phyloP scores from a whole-genome alignment of 2,329 filamentous ascomycete genomes.

The Truncatella angustata region DNA sequence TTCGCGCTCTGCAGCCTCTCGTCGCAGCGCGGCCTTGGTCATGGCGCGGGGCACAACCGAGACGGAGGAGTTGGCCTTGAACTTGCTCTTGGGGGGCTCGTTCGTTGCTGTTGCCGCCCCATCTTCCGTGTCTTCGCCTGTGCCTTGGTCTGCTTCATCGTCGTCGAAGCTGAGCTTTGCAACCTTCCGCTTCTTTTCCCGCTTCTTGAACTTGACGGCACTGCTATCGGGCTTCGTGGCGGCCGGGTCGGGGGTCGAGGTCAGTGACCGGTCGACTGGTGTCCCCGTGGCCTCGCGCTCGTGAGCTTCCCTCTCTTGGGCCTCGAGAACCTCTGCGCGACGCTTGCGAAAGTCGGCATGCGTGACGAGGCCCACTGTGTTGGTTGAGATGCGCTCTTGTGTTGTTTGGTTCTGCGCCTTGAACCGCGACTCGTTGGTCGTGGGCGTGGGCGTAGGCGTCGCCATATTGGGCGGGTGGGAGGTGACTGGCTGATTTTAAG shows the following conservation, averaged over 20 bases:
- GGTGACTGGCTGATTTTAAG: too few relatives aligned
- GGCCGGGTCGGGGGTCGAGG: constrained; percentile 44
- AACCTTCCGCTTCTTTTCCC: constrained; percentile 46
- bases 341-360: constrained; percentile 95
- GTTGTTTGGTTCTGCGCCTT: constrained; percentile 73
- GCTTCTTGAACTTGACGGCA: constrained; percentile 30
- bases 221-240: constrained; percentile 29
- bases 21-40: constrained; percentile 71
- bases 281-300: constrained; percentile 64
- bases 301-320: too few relatives aligned
- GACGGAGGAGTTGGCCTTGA: constrained; percentile 62
- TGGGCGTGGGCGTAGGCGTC: constrained; percentile 19
- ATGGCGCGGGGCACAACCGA: constrained; percentile 64
- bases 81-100: constrained; percentile 39
- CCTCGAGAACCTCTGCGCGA: constrained; percentile 88
- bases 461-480: too few relatives aligned
- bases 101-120: constrained; percentile 21
- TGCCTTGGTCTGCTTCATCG: constrained; percentile 55
- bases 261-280: constrained; percentile 42
- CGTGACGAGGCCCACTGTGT: constrained; percentile 87
- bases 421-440: constrained; percentile 55
- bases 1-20: constrained; percentile 74
- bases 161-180: constrained; percentile 63
- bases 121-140: constrained; percentile 13
- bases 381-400: constrained; percentile 77